phyloP scores from a whole-genome alignment of 768 basidiomycete species.

The Polyporus arcularius region DNA sequence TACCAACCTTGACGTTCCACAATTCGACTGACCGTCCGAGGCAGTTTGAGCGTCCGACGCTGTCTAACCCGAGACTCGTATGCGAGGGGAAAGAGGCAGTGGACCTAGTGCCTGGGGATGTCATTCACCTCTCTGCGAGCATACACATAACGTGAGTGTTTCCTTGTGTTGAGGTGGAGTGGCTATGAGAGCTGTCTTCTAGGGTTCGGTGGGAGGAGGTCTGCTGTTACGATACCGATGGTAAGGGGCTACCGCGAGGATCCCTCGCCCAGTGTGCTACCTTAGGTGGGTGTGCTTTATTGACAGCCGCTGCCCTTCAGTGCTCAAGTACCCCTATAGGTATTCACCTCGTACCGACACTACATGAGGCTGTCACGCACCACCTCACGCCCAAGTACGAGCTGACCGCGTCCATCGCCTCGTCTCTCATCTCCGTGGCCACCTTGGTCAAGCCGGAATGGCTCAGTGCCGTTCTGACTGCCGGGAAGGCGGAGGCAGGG shows the following conservation, averaged over 20 bases:
- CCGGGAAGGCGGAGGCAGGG: slow-evolving; percentile 39
- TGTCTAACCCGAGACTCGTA: slow-evolving; percentile 31
- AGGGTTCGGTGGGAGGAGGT: slow-evolving; percentile 32
- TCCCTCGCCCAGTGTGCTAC: slow-evolving; percentile 29
- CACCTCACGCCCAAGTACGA: slow-evolving; percentile 57
- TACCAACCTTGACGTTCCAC: slow-evolving; percentile 38
- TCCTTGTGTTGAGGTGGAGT: neutral
- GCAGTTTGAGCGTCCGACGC: slow-evolving; percentile 12
- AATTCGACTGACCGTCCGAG: neutral
- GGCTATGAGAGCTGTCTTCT: too few species aligned
- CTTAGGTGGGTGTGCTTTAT: slow-evolving; percentile 48
- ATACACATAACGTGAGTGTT: slow-evolving; percentile 47
- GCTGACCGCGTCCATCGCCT: slow-evolving; percentile 50
- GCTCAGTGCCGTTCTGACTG: slow-evolving; percentile 60
- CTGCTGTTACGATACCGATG: slow-evolving; percentile 23
- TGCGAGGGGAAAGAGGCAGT: slow-evolving; percentile 39
- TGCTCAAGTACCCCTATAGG: slow-evolving; percentile 38
- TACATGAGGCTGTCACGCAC: slow-evolving; percentile 55
- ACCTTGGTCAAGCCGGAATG: slow-evolving; percentile 69
- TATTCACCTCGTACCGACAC: slow-evolving; percentile 52
- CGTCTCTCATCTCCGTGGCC: slow-evolving; percentile 59
- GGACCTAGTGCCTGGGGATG: slow-evolving; percentile 58
- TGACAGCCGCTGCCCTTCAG: neutral
- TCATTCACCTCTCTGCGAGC: slow-evolving; percentile 45
- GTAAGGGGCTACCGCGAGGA: neutral